phyloP scores from a whole-genome alignment of 2,329 filamentous ascomycete species.

The Alternaria dauci region DNA sequence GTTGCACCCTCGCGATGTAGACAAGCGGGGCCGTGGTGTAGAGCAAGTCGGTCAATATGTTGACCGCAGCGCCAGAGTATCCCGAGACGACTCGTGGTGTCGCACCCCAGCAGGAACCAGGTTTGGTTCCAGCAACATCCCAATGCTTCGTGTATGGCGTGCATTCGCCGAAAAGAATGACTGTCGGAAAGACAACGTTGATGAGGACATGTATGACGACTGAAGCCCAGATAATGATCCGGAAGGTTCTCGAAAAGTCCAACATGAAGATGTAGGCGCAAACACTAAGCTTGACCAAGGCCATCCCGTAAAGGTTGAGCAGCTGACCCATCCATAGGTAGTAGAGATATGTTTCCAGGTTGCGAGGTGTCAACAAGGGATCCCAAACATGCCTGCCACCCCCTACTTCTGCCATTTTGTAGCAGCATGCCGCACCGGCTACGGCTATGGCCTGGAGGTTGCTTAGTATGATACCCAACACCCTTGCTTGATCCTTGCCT shows the following conservation, averaged over 20 bases:
- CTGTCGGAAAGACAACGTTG: slow-evolving; percentile 35
- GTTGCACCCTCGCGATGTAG: slow-evolving; percentile 35
- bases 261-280: slow-evolving; percentile 39
- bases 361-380: slow-evolving; percentile 29
- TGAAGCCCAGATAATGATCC: slow-evolving; percentile 34
- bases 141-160: slow-evolving; percentile 35
- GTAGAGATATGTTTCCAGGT: slow-evolving; percentile 28
- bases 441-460: slow-evolving; percentile 28
- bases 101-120: slow-evolving; percentile 34
- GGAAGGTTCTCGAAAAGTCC: slow-evolving; percentile 34
- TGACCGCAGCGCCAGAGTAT: slow-evolving; percentile 36
- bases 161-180: slow-evolving; percentile 37
- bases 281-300: slow-evolving; percentile 39
- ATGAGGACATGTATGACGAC: slow-evolving; percentile 30
- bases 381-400: slow-evolving; percentile 38
- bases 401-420: slow-evolving; percentile 31
- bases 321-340: slow-evolving; percentile 35
- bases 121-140: slow-evolving; percentile 28
- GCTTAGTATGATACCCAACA: slow-evolving; percentile 3
- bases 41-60: slow-evolving; percentile 37
- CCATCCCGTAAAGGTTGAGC: slow-evolving; percentile 40
- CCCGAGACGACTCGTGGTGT: slow-evolving; percentile 37
- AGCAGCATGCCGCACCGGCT: slow-evolving; percentile 27
- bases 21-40: slow-evolving; percentile 36
- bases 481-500: not conserved